Evolutionary conservation across 495 filamentous ascomycete species (phyloP), one percentile per base, ranked within the genome.

Genomic region (Aspergillus sparsus): DNA sequence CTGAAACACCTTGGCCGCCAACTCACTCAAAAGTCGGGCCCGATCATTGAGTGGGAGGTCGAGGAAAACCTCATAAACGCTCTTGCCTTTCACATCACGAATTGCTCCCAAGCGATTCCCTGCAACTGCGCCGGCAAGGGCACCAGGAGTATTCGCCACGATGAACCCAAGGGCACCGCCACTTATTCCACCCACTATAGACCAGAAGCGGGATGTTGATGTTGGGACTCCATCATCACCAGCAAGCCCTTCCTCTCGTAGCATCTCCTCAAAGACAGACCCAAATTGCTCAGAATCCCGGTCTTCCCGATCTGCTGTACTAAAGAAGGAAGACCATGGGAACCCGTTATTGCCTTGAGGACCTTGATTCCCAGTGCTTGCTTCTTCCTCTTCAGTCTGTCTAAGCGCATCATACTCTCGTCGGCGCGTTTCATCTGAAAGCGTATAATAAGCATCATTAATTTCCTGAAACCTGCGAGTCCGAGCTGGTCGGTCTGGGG

Each of bases 401-500:
- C 91, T 87, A 42, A 88, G 83, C 46, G 84, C 79, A 69, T 98
- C 93, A 76, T 98, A 98, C 56, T 97, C 91, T 37, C 85, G 83
- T n/a, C 94, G 88, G 2, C 95, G 85, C 7, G 74, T 63, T 5
- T 87, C 67, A 69, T 98, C 92, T 0, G 88, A 92, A 42, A 98
- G 89, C 21, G 92, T 95, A 71, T 92, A 98, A 81, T 98, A 98
- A 66, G 94, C 94, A 73, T 98, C 94, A 78, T 97, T 98, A 67
- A 98, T 89, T 60, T 90, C 85, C 72, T 98, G 94, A 79, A 98
- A 98, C 71, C 89, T 88, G 64, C 87, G 86, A 7, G 94, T 98
- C 62, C 93, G 87, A 3, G 80, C 74, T n/a, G 85, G 67, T 55
- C 93, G 88, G 63, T 97, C 92, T 53, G 93, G 89, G 21, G 91